Percentiles rank a stretch among this genome's conserved stretches.
phyloP scores from a whole-genome alignment of 2,329 filamentous ascomycete species.

The Xylariaceae sp. region DNA sequence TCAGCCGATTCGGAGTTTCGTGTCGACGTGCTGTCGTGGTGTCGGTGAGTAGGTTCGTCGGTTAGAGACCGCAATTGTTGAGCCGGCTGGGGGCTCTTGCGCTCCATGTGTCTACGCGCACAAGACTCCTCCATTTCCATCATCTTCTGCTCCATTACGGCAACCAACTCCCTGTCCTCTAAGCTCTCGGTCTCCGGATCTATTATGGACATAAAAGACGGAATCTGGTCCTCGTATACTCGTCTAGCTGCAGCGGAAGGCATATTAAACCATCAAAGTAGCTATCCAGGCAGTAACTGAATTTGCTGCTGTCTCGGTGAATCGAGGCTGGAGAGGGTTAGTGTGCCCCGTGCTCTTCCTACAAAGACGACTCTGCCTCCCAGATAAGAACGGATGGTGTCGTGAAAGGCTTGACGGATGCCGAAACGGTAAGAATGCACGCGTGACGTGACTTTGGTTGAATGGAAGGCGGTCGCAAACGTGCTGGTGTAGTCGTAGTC shows the following conservation, averaged over 20 bases:
- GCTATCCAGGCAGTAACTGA: not conserved
- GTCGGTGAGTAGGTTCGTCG: conserved; percentile 56
- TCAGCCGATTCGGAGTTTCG: conserved; percentile 79
- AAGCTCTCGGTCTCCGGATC: conserved; percentile 56
- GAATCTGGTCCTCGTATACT: conserved; percentile 65
- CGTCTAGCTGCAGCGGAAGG: conserved; percentile 57
- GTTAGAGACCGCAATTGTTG: conserved; percentile 39
- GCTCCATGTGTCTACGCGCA: conserved; percentile 31
- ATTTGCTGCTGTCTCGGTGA: conserved; percentile 1
- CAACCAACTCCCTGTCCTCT: conserved; percentile 49
- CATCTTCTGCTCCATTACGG: conserved; percentile 50
- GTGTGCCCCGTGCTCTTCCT: conserved; percentile 3
- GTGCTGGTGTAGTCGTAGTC: conserved; percentile 14
- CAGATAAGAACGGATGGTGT: not conserved
- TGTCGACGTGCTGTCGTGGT: conserved; percentile 72
- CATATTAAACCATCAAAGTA: conserved; percentile 41
- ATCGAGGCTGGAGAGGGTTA: not conserved
- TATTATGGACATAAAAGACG: conserved; percentile 72
- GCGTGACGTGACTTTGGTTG: conserved; percentile 12
- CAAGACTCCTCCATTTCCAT: conserved; percentile 42
- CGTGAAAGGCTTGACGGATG: conserved; percentile 13
- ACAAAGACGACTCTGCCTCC: not conserved
- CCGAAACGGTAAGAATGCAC: conserved; percentile 19
- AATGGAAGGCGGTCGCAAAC: conserved; percentile 25
- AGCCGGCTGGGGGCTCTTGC: conserved; percentile 29